phyloP scores from a whole-genome alignment of 1,284 basidiomycete genomes.

The Pyrrhoderma noxium region DNA sequence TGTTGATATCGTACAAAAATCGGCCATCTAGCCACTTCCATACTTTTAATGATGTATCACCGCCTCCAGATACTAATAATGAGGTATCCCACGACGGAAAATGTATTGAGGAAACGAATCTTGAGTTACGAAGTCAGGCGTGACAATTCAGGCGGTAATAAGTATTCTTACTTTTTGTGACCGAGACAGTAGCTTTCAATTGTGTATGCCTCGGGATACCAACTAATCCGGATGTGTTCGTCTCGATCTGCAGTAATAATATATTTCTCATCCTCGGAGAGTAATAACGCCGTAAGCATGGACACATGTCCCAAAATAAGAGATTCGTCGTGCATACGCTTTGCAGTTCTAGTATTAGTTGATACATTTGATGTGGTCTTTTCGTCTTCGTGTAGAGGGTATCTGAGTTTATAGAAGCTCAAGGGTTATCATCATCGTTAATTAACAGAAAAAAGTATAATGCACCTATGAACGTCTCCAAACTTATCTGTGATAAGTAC shows the following conservation, averaged over 20 bases:
- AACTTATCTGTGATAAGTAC: constrained; percentile 81
- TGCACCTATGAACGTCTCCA: constrained; percentile 78
- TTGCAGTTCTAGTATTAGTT: constrained; percentile 19
- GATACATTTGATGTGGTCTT: constrained; percentile 7
- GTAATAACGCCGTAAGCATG: constrained; percentile 64
- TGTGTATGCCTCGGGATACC: constrained; percentile 77
- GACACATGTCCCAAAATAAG: constrained; percentile 85
- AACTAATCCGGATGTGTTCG: constrained; percentile 88
- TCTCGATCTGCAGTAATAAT: constrained; percentile 88
- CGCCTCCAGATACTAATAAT: constrained; percentile 77
- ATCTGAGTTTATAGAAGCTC: background rate
- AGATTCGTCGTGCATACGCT: constrained; percentile 42
- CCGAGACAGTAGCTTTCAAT: constrained; percentile 85
- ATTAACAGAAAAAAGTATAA: too few species aligned
- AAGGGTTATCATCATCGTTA: too few species aligned
- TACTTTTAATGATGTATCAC: constrained; percentile 68
- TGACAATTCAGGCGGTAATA: background rate
- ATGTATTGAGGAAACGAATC: constrained; percentile 78
- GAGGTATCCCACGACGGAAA: constrained; percentile 47
- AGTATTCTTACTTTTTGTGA: constrained; percentile 63
- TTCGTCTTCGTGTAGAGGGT: background rate
- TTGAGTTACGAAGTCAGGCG: constrained; percentile 27
- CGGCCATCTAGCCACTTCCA: constrained; percentile 74
- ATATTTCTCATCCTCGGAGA: constrained; percentile 60
- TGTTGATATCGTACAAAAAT: constrained; percentile 43